Base-by-base conservation (phyloP, 345 rosid genomes). In the Durio zibethinus region DNA sequence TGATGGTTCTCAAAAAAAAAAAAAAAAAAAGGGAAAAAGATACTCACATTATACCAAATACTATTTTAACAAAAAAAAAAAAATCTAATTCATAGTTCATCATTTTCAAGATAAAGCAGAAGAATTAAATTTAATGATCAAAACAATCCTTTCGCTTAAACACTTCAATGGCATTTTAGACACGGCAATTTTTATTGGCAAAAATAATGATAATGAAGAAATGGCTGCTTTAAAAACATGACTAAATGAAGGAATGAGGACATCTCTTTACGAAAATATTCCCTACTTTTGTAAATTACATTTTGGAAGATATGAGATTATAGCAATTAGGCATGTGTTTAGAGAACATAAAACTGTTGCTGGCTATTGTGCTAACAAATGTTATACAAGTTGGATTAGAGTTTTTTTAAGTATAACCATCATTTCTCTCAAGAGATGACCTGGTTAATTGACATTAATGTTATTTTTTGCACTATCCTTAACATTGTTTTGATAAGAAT, bases 371-470 rank as follows among this genome's bases (percentile, higher is more conserved):
- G 54, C 20, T 42, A 23, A 43, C 35, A 42, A 43, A 4, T 23
- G 20, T 40, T 21, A 47, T 7, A 68, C 52, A 68, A 68, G 54
- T 38, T 23, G 11, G 48, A 9, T 48, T 10, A 40, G 18, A 21
- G 5, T 36, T 36, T 38, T 23, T 65, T 38, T 20, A 36, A 62
- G 42, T 62, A 33, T 35, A 36, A 68, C 36, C 73, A 45, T 47
- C 35, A 27, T 70, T 15, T 70, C 54, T 59, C 57, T 47, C 74
- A 70, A 48, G 20, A 45, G 40, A 70, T 18, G 1, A 69, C 56
- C 31, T 70, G 74, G 35, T 70, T 47, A 47, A 70, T 69, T 29
- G 56, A 29, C 57, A 70, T 47, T 27, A 31, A 47, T 70, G 40
- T 16, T 47, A 47, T 4, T 29, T n/a, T 48, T 16, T 29, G 21